A percentile compares a stretch with the other conserved stretches of the same genome.
Conservation (phyloP, 129 eudicot species). For the Lonicera japonica region DNA sequence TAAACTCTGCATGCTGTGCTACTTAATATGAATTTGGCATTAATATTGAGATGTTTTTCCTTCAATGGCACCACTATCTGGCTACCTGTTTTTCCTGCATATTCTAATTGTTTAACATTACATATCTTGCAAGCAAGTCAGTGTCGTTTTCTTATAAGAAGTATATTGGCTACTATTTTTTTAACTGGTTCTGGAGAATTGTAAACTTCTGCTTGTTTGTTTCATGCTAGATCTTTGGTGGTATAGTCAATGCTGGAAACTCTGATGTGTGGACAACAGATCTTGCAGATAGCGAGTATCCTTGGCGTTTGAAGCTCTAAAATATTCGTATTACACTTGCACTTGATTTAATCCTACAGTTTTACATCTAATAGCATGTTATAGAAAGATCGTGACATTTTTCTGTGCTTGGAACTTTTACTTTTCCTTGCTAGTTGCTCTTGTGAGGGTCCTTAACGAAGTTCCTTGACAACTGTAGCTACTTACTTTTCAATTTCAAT, state of each 20-base stretch:
- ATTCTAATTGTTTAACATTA: not conserved
- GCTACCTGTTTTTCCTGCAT: too few species aligned
- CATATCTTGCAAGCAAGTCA: not conserved
- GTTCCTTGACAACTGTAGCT: constrained; percentile 64
- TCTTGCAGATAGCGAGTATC: constrained; percentile 88
- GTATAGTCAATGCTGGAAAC: constrained; percentile 86
- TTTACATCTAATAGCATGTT: too few species aligned
- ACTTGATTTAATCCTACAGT: not conserved
- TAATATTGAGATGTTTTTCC: too few species aligned
- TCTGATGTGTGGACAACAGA: constrained; percentile 57
- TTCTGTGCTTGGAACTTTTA: not conserved
- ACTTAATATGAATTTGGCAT: too few species aligned
- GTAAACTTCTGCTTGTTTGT: constrained; percentile 7
- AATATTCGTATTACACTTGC: not conserved
- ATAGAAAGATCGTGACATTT: too few species aligned
- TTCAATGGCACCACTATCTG: too few species aligned
- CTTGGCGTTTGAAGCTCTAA: constrained; percentile 18
- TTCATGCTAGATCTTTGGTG: constrained; percentile 65
- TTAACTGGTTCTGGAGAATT: not conserved
- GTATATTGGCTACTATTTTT: not conserved
- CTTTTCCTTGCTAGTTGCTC: not conserved
- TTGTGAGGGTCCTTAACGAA: constrained; percentile 1
- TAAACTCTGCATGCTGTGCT: too few species aligned
- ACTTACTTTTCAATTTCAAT: constrained; percentile 83
- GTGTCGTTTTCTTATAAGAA: not conserved